These are phyloP conservation scores for Candida awuae DNA, from an alignment of 805 yeast genomes.

Conservation along the genomic window DNA sequence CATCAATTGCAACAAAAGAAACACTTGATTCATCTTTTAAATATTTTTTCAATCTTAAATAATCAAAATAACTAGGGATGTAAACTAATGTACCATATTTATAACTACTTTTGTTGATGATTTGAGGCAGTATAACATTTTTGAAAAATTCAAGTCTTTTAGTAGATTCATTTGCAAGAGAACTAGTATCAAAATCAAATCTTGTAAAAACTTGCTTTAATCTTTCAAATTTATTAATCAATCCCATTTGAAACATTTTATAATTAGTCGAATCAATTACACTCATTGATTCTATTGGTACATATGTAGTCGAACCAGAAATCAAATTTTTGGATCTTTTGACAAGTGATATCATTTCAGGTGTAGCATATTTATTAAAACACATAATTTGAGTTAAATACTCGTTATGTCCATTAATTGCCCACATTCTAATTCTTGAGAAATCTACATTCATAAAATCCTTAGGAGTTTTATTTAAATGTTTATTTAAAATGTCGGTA, in stretches of 20 bases:
- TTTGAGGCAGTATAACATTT: slow-evolving; percentile 64
- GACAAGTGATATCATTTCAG: slow-evolving; percentile 64
- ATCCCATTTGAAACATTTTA: slow-evolving; percentile 22
- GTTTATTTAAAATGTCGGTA: slow-evolving; percentile 51
- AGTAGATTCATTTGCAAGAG: slow-evolving; percentile 65
- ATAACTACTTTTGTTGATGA: slow-evolving; percentile 50
- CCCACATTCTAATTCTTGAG: slow-evolving; percentile 87
- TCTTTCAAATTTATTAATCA: slow-evolving; percentile 33
- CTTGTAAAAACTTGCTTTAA: slow-evolving; percentile 66
- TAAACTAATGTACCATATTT: slow-evolving; percentile 73
- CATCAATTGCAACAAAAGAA: slow-evolving; percentile 68
- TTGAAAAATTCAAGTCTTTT: slow-evolving; percentile 76
- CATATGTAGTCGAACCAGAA: slow-evolving; percentile 50
- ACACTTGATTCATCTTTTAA: slow-evolving; percentile 55
- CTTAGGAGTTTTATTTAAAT: slow-evolving; percentile 69
- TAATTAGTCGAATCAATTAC: slow-evolving; percentile 51
- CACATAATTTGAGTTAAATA: slow-evolving; percentile 70
- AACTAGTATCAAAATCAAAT: slow-evolving; percentile 39
- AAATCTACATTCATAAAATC: slow-evolving; percentile 71
- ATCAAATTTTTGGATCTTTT: slow-evolving; percentile 37
- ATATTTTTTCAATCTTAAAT: slow-evolving; percentile 66
- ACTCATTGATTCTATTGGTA: slow-evolving; percentile 35
- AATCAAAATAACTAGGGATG: slow-evolving; percentile 83
- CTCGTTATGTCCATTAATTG: slow-evolving; percentile 72
- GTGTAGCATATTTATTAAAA: slow-evolving; percentile 70